These are phyloP conservation scores for Cucumis cinereus DNA, from an alignment of 306 rosid genomes.

Conservation along the genomic window DNA sequence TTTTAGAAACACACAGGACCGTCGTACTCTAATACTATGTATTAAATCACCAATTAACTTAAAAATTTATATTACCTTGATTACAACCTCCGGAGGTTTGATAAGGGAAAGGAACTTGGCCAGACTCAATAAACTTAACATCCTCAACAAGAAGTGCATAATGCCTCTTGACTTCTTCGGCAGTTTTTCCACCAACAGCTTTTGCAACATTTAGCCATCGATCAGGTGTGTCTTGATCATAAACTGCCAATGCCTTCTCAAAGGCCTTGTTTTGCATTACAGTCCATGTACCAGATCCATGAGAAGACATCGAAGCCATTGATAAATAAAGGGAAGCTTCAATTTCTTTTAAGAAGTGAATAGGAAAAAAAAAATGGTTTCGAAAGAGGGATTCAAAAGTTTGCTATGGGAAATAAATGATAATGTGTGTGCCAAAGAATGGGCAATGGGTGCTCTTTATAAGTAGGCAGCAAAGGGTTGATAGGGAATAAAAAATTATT, in stretches of 20 bases:
- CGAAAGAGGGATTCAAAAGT: not conserved
- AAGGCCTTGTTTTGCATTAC: not conserved
- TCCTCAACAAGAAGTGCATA: slow-evolving; percentile 1
- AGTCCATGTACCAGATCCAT: not conserved
- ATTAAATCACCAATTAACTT: not conserved
- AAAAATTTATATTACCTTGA: not conserved
- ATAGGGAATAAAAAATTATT: not conserved
- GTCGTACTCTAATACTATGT: too few relatives aligned
- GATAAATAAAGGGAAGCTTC: not conserved
- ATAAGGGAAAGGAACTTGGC: not conserved
- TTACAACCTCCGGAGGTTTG: not conserved
- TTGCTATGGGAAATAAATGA: not conserved
- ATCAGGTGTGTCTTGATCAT: slow-evolving; percentile 30
- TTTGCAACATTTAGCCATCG: slow-evolving; percentile 33
- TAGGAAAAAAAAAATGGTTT: not conserved
- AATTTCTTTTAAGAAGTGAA: not conserved
- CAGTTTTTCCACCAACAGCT: slow-evolving; percentile 22
- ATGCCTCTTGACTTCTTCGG: slow-evolving; percentile 7
- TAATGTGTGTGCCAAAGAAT: not conserved
- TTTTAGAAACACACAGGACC: not conserved
- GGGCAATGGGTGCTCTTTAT: not conserved
- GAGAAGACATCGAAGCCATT: slow-evolving; percentile 3
- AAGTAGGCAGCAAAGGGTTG: not conserved
- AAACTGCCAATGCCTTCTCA: slow-evolving; percentile 21
- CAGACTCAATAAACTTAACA: not conserved